Percentiles rank a stretch among this genome's conserved stretches.
phyloP scores from a whole-genome alignment of 257 asterid species.

The Fraxinus quadrangulata region DNA sequence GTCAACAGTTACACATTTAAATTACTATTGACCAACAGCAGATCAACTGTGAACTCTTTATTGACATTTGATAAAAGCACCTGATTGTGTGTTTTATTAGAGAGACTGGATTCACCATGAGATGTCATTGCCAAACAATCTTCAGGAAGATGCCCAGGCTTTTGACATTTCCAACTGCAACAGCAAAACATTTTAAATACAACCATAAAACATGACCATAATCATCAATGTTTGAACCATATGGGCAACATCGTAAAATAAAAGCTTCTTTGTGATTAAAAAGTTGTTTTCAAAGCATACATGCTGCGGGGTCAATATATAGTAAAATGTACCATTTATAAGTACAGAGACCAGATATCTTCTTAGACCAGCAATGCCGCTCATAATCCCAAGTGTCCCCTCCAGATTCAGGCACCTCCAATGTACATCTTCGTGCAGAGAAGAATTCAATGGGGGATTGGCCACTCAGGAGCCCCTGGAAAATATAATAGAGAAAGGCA shows the following conservation, averaged over 20 bases:
- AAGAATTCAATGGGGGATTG: constrained; percentile 33
- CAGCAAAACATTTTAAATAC: constrained; percentile 19
- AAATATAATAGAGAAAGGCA: constrained; percentile 22
- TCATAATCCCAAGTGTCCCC: constrained; percentile 66
- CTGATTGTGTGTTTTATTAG: constrained; percentile 37
- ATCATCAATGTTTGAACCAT: not conserved
- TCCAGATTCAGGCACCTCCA: constrained; percentile 66
- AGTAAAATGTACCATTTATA: constrained; percentile 60
- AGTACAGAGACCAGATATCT: constrained; percentile 68
- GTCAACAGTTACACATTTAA: not conserved
- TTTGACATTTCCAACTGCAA: constrained; percentile 84
- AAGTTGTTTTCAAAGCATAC: not conserved
- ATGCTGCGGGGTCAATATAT: constrained; percentile 5
- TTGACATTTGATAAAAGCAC: constrained; percentile 27
- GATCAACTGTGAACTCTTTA: not conserved
- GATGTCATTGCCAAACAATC: constrained; percentile 70
- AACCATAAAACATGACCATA: not conserved
- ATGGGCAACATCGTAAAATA: constrained; percentile 3
- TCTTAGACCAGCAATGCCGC: constrained; percentile 65
- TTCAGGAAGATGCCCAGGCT: constrained; percentile 90
- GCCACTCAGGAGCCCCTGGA: constrained; percentile 44
- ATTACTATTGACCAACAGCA: not conserved
- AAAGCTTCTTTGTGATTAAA: constrained; percentile 18
- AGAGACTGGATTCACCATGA: constrained; percentile 30
- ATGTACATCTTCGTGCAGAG: constrained; percentile 40